Base-by-base conservation (phyloP, 345 rosid genomes). In the Pelargonium nanum region DNA sequence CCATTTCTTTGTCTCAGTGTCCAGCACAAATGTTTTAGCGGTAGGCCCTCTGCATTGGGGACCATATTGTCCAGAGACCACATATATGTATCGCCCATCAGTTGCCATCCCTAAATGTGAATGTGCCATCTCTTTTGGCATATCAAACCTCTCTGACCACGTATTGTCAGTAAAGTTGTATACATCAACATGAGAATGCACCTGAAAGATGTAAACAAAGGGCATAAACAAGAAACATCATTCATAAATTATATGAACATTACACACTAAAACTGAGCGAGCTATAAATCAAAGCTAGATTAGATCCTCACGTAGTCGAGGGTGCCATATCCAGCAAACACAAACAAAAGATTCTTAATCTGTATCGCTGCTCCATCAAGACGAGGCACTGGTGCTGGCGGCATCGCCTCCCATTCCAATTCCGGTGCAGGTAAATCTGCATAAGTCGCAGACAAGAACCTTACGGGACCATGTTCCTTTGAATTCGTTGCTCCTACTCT, bases 111-210 rank as follows among this genome's bases (percentile, higher is more conserved):
- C 92, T 40, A 90, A 74, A 54, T 90, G 97, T 0, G 97, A 90
- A 75, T 90, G 64, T 0, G 90, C 97, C 95, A 90, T 87, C 63
- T 82, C 82, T 68, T 80, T 82, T 1, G 95, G 95, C 15, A 70
- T 76, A 24, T 78, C 75, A 54, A 90, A 76, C 62, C 79, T 85
- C 4, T 60, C 87, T 26, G 78, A 68, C 95, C 95, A 90, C 26
- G 65, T 74, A 56, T 85, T 80, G 60, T 79, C 73, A 19, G 76
- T 81, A 70, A 87, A 85, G 61, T 85, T 78, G 70, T 70, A 90
- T 52, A 87, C 87, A 66, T 90, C 95, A 57, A 85, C 90, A 75
- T 90, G 92, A 60, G 90, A 83, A 65, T 87, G 92, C 72, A 90
- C 95, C 87, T 90, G 64, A 66, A 63, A 51, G 61, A 62, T 25